Evolutionary conservation across 495 filamentous ascomycete species (phyloP).

Genomic region (Aspergillus haitiensis): DNA sequence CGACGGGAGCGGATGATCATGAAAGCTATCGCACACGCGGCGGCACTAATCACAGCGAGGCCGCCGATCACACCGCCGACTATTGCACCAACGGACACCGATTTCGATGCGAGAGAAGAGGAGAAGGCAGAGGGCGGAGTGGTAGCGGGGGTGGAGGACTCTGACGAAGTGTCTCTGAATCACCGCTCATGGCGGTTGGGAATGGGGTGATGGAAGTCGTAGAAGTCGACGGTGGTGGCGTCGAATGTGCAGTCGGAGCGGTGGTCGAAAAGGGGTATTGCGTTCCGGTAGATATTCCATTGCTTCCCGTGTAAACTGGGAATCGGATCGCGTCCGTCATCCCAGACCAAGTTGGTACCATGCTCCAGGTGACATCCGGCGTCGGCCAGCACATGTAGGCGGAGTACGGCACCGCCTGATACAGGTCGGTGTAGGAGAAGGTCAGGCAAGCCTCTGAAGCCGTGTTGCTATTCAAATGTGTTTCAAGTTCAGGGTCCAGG

Average conservation of each 20-base stretch:
- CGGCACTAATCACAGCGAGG: background rate
- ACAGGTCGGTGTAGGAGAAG: background rate
- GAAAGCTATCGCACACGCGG: background rate
- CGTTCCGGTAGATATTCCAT: background rate
- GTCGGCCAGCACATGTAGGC: background rate
- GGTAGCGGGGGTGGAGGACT: no score
- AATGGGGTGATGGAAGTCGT: no score
- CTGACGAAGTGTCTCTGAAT: no score
- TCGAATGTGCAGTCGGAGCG: no score
- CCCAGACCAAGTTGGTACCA: background rate
- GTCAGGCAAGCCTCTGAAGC: background rate
- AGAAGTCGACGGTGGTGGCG: no score
- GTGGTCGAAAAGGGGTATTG: background rate
- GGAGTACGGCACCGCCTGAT: background rate
- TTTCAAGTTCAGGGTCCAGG: no score
- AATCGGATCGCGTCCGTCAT: background rate
- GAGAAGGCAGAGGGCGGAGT: no score
- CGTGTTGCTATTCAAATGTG: no score
- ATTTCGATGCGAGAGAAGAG: no score
- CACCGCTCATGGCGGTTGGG: no score
- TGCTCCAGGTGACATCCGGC: background rate
- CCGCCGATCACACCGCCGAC: background rate
- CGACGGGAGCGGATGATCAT: background rate
- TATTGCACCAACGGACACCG: background rate
- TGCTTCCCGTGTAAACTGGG: background rate